phyloP scores from a whole-genome alignment of 1,139 yeast species.

The Blastobotrys raffinosifermentans region DNA sequence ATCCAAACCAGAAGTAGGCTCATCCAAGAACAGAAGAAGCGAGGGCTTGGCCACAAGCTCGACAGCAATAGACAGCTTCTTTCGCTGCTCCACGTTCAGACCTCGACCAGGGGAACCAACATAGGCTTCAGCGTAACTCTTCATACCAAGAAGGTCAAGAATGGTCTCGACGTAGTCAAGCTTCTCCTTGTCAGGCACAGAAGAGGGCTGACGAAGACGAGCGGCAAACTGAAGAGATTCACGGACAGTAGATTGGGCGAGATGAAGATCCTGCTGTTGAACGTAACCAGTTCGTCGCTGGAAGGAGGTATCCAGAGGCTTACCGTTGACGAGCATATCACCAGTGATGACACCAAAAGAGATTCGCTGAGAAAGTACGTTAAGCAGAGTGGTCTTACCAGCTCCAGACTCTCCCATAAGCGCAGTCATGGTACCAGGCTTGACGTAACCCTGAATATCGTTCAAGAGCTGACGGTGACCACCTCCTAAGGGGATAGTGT shows the following conservation, averaged over 20 bases:
- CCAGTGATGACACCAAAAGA: slow-evolving; percentile 58
- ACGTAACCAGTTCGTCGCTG: slow-evolving; percentile 60
- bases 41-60: slow-evolving; percentile 54
- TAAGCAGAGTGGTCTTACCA: slow-evolving; percentile 60
- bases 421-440: slow-evolving; percentile 60
- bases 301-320: slow-evolving; percentile 46
- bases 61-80: slow-evolving; percentile 60
- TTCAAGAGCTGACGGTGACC: slow-evolving; percentile 42
- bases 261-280: slow-evolving; percentile 60
- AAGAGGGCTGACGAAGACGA: slow-evolving; percentile 48
- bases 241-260: slow-evolving; percentile 52
- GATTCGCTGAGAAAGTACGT: slow-evolving; percentile 53
- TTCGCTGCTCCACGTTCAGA: slow-evolving; percentile 60
- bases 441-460: slow-evolving; percentile 57
- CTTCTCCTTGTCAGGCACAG: slow-evolving; percentile 45
- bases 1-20: slow-evolving; percentile 56
- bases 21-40: slow-evolving; percentile 48
- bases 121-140: slow-evolving; percentile 55
- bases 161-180: slow-evolving; percentile 55
- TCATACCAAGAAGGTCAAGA: slow-evolving; percentile 52
- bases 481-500: slow-evolving; percentile 47
- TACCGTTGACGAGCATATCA: slow-evolving; percentile 57
- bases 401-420: slow-evolving; percentile 70
- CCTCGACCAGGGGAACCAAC: slow-evolving; percentile 56
- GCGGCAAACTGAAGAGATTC: slow-evolving; percentile 60